A percentile compares a stretch with the other conserved stretches of the same genome.
These are phyloP conservation scores for Ganoderma boninense DNA, from an alignment of 1,284 basidiomycete genomes.

Conservation along the genomic window DNA sequence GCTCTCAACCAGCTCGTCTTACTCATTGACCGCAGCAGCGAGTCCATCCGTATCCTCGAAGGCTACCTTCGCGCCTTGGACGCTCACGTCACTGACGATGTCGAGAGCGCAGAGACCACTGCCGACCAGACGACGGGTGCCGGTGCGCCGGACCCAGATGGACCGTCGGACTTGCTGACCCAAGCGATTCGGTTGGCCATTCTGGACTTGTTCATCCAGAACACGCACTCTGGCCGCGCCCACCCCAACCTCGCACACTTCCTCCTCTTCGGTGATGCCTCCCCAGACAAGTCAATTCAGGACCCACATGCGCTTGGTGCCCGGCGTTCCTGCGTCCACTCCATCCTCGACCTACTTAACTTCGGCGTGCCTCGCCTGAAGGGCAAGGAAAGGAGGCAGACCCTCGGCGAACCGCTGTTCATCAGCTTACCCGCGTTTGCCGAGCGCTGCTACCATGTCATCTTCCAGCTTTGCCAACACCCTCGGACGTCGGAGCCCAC, in stretches of 20 bases:
- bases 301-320: slow-evolving; percentile 80
- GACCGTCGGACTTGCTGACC: slow-evolving; percentile 55
- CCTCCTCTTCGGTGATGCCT: slow-evolving; percentile 78
- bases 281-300: slow-evolving; percentile 67
- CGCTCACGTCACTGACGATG: slow-evolving; percentile 67
- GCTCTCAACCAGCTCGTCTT: slow-evolving; percentile 78
- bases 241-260: slow-evolving; percentile 93
- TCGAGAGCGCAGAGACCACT: slow-evolving; percentile 62
- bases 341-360: slow-evolving; percentile 82
- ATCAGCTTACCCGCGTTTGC: slow-evolving; percentile 80
- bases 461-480: slow-evolving; percentile 90
- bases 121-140: slow-evolving; percentile 75
- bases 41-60: slow-evolving; percentile 87
- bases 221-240: slow-evolving; percentile 69
- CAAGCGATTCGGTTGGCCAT: slow-evolving; percentile 83
- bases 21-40: slow-evolving; percentile 83
- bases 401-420: slow-evolving; percentile 64
- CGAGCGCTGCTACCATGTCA: slow-evolving; percentile 85
- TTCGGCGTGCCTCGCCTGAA: slow-evolving; percentile 68
- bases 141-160: slow-evolving; percentile 65
- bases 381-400: slow-evolving; percentile 50
- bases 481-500: slow-evolving; percentile 84
- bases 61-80: slow-evolving; percentile 81
- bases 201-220: slow-evolving; percentile 87
- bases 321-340: slow-evolving; percentile 79